Base-by-base conservation (phyloP, 495 filamentous ascomycete species). In the Podospora appendiculata region DNA sequence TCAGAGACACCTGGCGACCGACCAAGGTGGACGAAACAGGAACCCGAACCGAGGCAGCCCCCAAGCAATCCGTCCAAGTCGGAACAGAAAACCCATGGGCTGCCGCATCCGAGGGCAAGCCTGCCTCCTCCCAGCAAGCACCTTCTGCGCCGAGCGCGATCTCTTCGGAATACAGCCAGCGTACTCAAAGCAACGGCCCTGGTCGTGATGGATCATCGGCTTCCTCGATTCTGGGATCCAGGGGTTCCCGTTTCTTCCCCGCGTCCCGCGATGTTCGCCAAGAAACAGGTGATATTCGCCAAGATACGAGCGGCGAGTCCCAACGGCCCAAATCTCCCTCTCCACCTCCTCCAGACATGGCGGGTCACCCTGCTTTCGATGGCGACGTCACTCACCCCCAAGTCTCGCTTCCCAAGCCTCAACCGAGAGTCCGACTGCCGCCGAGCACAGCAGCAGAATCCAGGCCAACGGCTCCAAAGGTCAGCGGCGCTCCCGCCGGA, bases 331-430 rank as follows among this genome's bases (percentile, higher is more conserved):
- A 68, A n/a, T 78, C 78, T 0, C 77, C 78, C 0, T 88, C 86
- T 2, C 86, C 87, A 2, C 87, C 88, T 35, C 87, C 88, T 6
- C 86, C 87, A 0, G 87, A 88, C 47, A 83, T 81, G 52, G 76
- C 69, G 39, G 75, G 74, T 17, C 87, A 91, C 59, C 87, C 87
- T 0, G 88, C 81, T 6, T 89, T 83, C 52, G 80, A 81, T 54
- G 82, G 84, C 45, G 80, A 84, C 60, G 73, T 70, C 4, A 72
- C 70, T 33, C 81, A 78, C 25, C 87, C 87, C 1, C 72, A 83
- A 50, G 86, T 92, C 14, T 78, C 83, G 33, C 68, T 92, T 17
- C 88, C 88, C 9, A 76, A 70, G 6, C 77, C 82, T 17, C 78
- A 82, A 55, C 85, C 86, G 32, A 77, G 86, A 8, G 88, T 92